Evolutionary conservation across 1,284 basidiomycete genomes (phyloP), one percentile per base, ranked within the genome.

Genomic region (Lignosus rhinocerotis): DNA sequence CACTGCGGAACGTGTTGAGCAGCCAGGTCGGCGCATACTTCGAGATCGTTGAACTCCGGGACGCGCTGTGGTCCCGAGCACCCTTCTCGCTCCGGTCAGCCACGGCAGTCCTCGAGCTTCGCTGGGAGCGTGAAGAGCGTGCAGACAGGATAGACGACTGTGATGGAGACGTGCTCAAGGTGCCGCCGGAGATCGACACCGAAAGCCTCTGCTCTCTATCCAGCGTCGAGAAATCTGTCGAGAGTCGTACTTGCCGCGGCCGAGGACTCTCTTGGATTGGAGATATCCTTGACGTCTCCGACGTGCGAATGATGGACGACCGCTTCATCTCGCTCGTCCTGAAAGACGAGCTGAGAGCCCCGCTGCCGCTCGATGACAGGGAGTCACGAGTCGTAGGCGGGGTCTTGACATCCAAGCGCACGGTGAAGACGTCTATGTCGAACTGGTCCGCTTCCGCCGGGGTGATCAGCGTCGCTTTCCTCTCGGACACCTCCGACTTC

Each of bases 21-120:
- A 92, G 71, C 90, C 90, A 93, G 8, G 85, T 79, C 0, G 88
- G 81, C 2, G 88, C 77, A 36, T 90, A 78, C 65, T 85, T 89
- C 1, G 88, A 84, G 7, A 80, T 76, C 9, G 84, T 60, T 0
- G 78, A 73, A 1, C 73, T 69, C 25, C 79, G 77, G 14, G 77
- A 68, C 16, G 72, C 62, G 32, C 69, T 67, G 6, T 75, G 64
- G 33, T 64, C 69, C 47, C 56, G 59, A 25, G 52, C 54, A 25
- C 52, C 67, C 47, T 51, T 66, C 34, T 57, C 64, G 5, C 42
- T 42, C 8, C 78, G 73, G 3, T 74, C 73, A 9, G 74, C 78
- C 2, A 59, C 65, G 10, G 67, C 49, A 9, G 67, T 66, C 4
- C 54, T 38, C 0, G 62, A 52, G 32, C 69, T 70, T 19, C 55